Conservation (phyloP, 2,329 filamentous ascomycete species). For the Chaetothyriales sp. region DNA sequence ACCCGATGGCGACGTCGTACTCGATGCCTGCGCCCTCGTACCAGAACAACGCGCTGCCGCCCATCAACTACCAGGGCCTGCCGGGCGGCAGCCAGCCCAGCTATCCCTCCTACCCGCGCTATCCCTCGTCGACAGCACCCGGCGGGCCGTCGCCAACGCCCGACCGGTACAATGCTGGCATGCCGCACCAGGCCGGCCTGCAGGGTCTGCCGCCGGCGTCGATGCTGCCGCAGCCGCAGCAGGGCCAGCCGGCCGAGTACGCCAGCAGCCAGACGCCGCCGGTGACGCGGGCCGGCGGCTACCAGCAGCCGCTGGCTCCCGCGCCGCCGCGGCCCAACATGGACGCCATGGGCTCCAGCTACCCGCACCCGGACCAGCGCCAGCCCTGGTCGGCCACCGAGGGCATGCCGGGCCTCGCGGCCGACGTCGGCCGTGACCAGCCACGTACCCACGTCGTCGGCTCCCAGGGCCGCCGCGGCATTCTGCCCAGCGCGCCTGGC, state of each 20-base stretch:
- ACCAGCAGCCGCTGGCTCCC: constrained; percentile 63
- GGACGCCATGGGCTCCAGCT: constrained; percentile 52
- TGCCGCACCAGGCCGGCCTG: constrained; percentile 30
- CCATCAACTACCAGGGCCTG: constrained; percentile 33
- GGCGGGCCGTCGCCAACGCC: constrained; percentile 15
- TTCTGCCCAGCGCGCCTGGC: constrained; percentile 79
- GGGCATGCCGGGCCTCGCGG: constrained; percentile 26
- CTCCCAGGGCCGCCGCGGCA: constrained; percentile 81
- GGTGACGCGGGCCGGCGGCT: constrained; percentile 21
- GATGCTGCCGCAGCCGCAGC: constrained; percentile 29
- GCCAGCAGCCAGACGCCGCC: not conserved
- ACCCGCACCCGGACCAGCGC: constrained; percentile 40
- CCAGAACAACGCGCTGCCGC: constrained; percentile 33
- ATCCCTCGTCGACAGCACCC: constrained; percentile 28
- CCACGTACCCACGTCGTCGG: constrained; percentile 73
- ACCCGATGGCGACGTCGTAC: constrained; percentile 25
- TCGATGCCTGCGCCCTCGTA: constrained; percentile 35
- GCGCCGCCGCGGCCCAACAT: constrained; percentile 49
- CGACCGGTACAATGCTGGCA: constrained; percentile 18
- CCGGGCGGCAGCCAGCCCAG: constrained; percentile 24
- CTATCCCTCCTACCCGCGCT: constrained; percentile 16
- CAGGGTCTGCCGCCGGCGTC: constrained; percentile 30
- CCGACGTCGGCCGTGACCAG: constrained; percentile 30
- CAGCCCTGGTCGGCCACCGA: constrained; percentile 27
- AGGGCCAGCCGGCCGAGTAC: constrained; percentile 21